Base-by-base conservation (phyloP, 2,329 filamentous ascomycete species). In the Chalara sp. region DNA sequence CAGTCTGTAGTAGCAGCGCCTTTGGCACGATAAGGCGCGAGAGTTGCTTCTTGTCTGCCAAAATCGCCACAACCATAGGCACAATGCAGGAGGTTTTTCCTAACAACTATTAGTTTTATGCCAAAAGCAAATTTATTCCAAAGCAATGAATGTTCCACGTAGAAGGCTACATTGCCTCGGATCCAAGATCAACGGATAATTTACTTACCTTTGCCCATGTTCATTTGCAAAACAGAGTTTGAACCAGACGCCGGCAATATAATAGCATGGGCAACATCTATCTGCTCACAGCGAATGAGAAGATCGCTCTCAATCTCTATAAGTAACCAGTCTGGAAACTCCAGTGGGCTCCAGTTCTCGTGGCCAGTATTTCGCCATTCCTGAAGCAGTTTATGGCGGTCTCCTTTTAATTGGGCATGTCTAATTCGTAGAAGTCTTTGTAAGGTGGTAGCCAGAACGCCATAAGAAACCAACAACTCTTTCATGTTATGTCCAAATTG, bases 251-350 rank as follows among this genome's bases (percentile, higher is more conserved):
- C 50, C 0, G 83, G 83, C 0, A 65, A 66, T 1, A 83, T 80
- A 13, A 79, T 87, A 0, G 80, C 78, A 1, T 68, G 56, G 0
- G 84, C 83, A 6, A 88, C 82, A 5, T 81, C 72, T 0, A 84
- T 71, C 56, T 88, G 84, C 3, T 78, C 76, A 0, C 72, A 68
- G 0, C 84, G 75, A 48, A 88, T 80, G 31, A 83, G 68, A 2
- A 88, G 64, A 52, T 85, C 74, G 0, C 75, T 71, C 47, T 88
- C 84, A 11, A 88, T 76, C 54, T 88, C 84, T 0, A 89, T 65
- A 0, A 88, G 67, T 0, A 88, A 62, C 78, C 82, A 86, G 58
- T 88, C 83, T 0, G 80, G 71, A 32, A 74, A 63, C 0, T 78
- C 65, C 0, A 31, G 4, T 5, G 66, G 58, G 3, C 57, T 50